Evolutionary conservation across 2,329 filamentous ascomycete species (phyloP).

Genomic region (Cercospora sp.): DNA sequence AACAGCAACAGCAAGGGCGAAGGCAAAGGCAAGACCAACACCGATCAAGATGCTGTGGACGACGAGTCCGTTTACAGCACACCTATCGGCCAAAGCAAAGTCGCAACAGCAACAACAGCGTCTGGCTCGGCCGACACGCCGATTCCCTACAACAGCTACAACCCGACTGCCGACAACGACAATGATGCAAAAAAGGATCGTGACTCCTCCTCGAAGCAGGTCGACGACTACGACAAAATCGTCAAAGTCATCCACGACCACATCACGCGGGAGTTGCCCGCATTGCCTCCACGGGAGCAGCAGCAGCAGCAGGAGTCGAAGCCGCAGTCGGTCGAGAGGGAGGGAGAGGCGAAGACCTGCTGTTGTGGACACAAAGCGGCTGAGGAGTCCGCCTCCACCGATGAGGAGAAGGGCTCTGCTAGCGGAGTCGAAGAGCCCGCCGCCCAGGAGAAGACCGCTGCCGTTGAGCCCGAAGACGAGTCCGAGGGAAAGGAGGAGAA

Average conservation of each 20-base stretch:
- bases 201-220: conserved; percentile 4
- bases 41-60: conserved; percentile 8
- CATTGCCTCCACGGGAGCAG: neutral
- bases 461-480: conserved; percentile 6
- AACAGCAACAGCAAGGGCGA: neutral
- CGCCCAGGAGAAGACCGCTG: conserved; percentile 5
- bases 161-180: neutral
- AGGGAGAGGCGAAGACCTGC: neutral
- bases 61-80: conserved; percentile 15
- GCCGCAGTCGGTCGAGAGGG: conserved; percentile 8
- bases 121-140: conserved; percentile 1
- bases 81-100: conserved; percentile 14
- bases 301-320: neutral
- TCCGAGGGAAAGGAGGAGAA: conserved; percentile 10
- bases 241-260: conserved; percentile 9
- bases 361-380: neutral
- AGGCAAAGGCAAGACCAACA: neutral
- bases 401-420: neutral
- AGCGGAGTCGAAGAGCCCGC: conserved; percentile 2
- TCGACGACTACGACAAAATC: conserved; percentile 9
- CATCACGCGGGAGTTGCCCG: conserved; percentile 7
- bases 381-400: conserved; percentile 10
- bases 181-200: neutral
- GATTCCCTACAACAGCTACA: conserved; percentile 1
- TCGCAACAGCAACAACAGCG: neutral